Evolutionary conservation across 2,329 filamentous ascomycete species (phyloP).

Genomic region (Didymella keratinophila): DNA sequence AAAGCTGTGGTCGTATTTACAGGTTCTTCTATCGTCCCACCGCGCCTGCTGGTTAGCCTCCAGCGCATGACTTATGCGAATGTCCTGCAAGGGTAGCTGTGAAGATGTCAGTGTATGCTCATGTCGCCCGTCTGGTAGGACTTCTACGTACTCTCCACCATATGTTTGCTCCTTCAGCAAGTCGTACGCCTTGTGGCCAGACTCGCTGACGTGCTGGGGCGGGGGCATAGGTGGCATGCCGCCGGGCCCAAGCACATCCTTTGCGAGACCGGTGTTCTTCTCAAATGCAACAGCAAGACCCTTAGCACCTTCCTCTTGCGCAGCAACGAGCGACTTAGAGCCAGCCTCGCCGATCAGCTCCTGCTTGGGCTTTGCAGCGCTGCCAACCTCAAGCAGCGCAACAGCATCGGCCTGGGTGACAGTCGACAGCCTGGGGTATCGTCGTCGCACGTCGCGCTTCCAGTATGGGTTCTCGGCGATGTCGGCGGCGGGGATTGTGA

Average conservation of each 20-base stretch:
- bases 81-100: constrained; percentile 56
- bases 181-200: constrained; percentile 75
- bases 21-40: constrained; percentile 30
- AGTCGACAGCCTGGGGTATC: constrained; percentile 81
- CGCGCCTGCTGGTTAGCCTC: constrained; percentile 13
- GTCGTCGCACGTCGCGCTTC: constrained; percentile 88
- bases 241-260: constrained; percentile 72
- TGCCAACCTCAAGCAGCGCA: constrained; percentile 84
- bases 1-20: constrained; percentile 39
- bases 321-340: constrained; percentile 75
- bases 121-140: neutral
- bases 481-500: constrained; percentile 83
- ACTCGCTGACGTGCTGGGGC: constrained; percentile 64
- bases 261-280: constrained; percentile 63
- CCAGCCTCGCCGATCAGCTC: constrained; percentile 79
- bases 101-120: constrained; percentile 22
- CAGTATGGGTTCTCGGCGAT: constrained; percentile 94
- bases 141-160: constrained; percentile 47
- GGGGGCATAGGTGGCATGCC: constrained; percentile 88
- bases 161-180: constrained; percentile 75
- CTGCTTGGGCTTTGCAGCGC: constrained; percentile 79
- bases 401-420: constrained; percentile 87
- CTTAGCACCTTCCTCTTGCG: constrained; percentile 76
- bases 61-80: constrained; percentile 44
- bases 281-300: constrained; percentile 76